Conservation (phyloP, 73 alveolate species). For the Paramecium octaurelia region DNA sequence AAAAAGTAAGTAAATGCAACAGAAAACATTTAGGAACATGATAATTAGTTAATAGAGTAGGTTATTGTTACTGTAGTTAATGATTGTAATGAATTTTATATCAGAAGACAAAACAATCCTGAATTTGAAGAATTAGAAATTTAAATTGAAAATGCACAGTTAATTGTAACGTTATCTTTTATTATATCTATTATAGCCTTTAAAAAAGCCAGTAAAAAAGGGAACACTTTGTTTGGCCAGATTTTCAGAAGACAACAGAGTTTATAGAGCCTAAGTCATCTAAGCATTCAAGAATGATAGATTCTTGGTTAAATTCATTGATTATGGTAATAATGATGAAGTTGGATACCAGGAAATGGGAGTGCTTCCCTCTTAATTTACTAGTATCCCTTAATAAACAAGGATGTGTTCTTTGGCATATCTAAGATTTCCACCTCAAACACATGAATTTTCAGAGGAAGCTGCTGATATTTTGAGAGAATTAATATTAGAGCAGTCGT, state of each 20-base stretch:
- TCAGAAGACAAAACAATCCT: not conserved
- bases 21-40: not conserved
- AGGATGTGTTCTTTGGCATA: not conserved
- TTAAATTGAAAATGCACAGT: not conserved
- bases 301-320: conserved; percentile 33
- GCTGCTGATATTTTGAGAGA: conserved; percentile 28
- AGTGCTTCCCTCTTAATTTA: not conserved
- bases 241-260: not conserved
- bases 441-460: conserved; percentile 31
- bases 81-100: conserved; percentile 33
- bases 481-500: not conserved
- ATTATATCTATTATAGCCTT: not conserved
- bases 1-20: not conserved
- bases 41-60: not conserved
- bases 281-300: not conserved
- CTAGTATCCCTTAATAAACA: not conserved
- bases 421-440: not conserved
- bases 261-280: not conserved
- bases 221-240: conserved; percentile 32
- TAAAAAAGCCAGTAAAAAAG: conserved; percentile 13
- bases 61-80: not conserved
- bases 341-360: not conserved
- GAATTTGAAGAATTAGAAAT: not conserved
- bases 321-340: conserved; percentile 39
- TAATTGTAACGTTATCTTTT: not conserved